Conservation (phyloP, 345 rosid genomes). For the Gossypium stocksii region DNA sequence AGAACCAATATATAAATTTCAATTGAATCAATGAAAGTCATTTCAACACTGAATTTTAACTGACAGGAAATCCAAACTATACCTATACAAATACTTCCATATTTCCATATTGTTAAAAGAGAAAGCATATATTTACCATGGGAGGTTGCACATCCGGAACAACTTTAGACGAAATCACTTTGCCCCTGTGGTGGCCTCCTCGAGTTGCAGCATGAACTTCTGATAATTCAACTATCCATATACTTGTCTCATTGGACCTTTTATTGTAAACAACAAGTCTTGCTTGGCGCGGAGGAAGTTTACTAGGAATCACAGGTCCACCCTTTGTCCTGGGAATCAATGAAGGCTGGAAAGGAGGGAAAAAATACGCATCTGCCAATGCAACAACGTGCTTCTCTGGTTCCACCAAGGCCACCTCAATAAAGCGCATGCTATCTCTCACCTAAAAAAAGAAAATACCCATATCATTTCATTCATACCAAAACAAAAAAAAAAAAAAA, state of each 20-base stretch:
- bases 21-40: neutral
- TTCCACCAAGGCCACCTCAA: conserved; percentile 62
- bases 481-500: neutral
- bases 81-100: neutral
- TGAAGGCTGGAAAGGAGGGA: conserved; percentile 82
- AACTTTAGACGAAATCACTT: conserved; percentile 55
- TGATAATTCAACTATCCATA: conserved; percentile 66
- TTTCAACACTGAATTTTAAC: neutral
- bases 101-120: neutral
- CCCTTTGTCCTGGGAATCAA: conserved; percentile 67
- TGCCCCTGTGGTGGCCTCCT: conserved; percentile 78
- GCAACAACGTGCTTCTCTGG: conserved; percentile 71
- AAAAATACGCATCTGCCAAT: conserved; percentile 74
- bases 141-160: conserved; percentile 78
- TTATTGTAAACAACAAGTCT: conserved; percentile 71
- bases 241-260: conserved; percentile 63
- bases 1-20: neutral
- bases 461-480: neutral
- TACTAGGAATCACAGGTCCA: conserved; percentile 60
- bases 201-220: conserved; percentile 76
- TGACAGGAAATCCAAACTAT: neutral
- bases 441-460: conserved; percentile 31
- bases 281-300: conserved; percentile 67
- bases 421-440: conserved; percentile 74
- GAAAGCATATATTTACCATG: conserved; percentile 35